phyloP scores from a whole-genome alignment of 352 stramenopile species.

The Globisporangium splendens region DNA sequence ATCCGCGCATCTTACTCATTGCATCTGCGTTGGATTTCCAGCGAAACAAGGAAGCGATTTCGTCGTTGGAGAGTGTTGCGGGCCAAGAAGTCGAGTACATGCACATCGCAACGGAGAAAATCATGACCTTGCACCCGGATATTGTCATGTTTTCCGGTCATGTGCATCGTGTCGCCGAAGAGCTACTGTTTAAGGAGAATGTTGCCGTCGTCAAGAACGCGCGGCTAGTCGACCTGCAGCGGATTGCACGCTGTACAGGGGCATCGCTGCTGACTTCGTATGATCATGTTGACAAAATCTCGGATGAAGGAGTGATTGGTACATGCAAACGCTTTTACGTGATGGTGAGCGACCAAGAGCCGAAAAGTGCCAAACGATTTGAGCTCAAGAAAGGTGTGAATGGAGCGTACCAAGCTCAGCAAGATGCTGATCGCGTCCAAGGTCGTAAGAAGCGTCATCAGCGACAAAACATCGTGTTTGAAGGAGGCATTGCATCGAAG shows the following conservation, averaged over 20 bases:
- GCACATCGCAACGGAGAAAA: conserved; percentile 88
- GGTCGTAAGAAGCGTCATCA: conserved; percentile 54
- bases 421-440: conserved; percentile 7
- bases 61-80: conserved; percentile 78
- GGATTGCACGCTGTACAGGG: conserved; percentile 72
- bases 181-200: conserved; percentile 69
- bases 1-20: conserved; percentile 80
- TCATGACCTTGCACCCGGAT: conserved; percentile 78
- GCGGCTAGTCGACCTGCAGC: conserved; percentile 68
- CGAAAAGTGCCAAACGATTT: conserved; percentile 60
- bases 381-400: conserved; percentile 33
- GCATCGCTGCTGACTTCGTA: conserved; percentile 79
- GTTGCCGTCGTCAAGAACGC: conserved; percentile 87
- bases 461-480: conserved; percentile 84
- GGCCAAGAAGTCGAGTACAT: conserved; percentile 88
- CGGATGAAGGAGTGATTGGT: conserved; percentile 65
- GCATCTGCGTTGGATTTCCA: conserved; percentile 83
- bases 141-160: conserved; percentile 85
- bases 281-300: conserved; percentile 88
- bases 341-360: conserved; percentile 75
- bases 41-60: conserved; percentile 78
- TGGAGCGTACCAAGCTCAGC: conserved; percentile 14
- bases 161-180: conserved; percentile 81
- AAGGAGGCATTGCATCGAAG: conserved; percentile 66
- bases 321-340: conserved; percentile 84